A percentile compares a stretch with the other conserved stretches of the same genome.
Evolutionary conservation across 306 rosid genomes (phyloP).

Genomic region (Prunus salicina): DNA sequence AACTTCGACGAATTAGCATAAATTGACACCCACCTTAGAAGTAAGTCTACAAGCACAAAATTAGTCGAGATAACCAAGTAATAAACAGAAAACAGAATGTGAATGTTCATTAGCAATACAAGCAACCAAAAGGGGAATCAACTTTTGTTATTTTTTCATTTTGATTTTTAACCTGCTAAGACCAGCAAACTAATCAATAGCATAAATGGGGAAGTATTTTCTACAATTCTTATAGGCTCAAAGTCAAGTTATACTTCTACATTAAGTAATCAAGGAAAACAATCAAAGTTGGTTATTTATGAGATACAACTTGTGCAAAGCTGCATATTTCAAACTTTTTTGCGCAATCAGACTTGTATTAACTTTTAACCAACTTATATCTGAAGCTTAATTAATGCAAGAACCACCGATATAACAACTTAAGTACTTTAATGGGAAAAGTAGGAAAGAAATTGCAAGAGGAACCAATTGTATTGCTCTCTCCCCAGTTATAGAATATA

Average conservation of each 20-base stretch:
- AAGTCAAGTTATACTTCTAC: background rate
- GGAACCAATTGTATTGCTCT: background rate
- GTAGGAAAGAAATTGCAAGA: background rate
- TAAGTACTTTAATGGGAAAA: background rate
- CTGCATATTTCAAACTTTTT: background rate
- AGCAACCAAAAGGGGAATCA: background rate
- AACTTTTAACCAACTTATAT: background rate
- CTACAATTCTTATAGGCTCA: background rate
- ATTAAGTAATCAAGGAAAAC: background rate
- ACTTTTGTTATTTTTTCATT: background rate
- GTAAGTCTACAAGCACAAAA: constrained; percentile 12
- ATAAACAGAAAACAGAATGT: background rate
- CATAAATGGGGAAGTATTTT: background rate
- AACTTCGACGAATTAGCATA: constrained; percentile 22
- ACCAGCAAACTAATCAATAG: background rate
- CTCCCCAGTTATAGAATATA: background rate
- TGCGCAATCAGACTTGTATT: constrained; percentile 1
- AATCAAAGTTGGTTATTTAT: background rate
- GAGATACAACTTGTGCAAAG: background rate
- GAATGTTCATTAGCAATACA: background rate
- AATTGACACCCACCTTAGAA: constrained; percentile 3
- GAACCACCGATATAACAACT: background rate
- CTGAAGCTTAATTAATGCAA: background rate
- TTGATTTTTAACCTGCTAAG: background rate
- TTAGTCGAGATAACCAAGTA: background rate